phyloP scores from a whole-genome alignment of 441 rosid genomes.

The Corymbia citriodora region DNA sequence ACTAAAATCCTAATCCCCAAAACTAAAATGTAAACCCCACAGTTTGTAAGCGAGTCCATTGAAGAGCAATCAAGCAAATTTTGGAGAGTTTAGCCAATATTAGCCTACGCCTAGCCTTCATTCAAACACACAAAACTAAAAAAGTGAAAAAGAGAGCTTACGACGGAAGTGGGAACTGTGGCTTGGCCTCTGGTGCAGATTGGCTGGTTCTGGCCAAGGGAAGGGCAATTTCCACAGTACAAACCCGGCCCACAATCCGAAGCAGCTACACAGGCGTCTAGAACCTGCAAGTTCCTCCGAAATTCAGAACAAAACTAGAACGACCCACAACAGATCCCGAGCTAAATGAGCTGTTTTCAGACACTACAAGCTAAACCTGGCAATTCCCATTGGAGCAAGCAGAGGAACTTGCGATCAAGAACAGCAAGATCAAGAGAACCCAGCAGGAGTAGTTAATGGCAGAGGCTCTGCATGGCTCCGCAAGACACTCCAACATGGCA shows the following conservation, averaged over 20 bases:
- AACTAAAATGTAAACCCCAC: background rate
- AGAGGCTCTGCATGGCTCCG: constrained; percentile 46
- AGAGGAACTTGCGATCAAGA: constrained; percentile 15
- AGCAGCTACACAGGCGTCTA: constrained; percentile 54
- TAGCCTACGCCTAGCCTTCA: background rate
- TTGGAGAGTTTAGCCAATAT: constrained; percentile 6
- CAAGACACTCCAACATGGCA: constrained; percentile 51
- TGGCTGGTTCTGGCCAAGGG: constrained; percentile 59
- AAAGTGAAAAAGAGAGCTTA: constrained; percentile 22
- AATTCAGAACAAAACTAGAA: constrained; percentile 13
- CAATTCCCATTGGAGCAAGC: constrained; percentile 57
- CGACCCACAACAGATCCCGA: constrained; percentile 22
- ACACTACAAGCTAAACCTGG: constrained; percentile 19
- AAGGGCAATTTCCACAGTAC: constrained; percentile 83
- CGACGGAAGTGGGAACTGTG: constrained; percentile 59
- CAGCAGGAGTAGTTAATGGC: constrained; percentile 21
- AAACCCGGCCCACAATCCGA: constrained; percentile 74
- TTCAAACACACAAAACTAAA: background rate
- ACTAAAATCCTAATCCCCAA: background rate
- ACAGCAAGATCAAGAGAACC: constrained; percentile 24
- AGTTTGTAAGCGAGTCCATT: background rate
- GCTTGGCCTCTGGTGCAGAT: constrained; percentile 86
- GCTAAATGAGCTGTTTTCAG: background rate
- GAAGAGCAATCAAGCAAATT: background rate
- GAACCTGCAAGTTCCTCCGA: constrained; percentile 28